These are phyloP conservation scores for Pseudogymnoascus pannorum DNA, from an alignment of 2,329 filamentous ascomycete species.

Conservation along the genomic window DNA sequence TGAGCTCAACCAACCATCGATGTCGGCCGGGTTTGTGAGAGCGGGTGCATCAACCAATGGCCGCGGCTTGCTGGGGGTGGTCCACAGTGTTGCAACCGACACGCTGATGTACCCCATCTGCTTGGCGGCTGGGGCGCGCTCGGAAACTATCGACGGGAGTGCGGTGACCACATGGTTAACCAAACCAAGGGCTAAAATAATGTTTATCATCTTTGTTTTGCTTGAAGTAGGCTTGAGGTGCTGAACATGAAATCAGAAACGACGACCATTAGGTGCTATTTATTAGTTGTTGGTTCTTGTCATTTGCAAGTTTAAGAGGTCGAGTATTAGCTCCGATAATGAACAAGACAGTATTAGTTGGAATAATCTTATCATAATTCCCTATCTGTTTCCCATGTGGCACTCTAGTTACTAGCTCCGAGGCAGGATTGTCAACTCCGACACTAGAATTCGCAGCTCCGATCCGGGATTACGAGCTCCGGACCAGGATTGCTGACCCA, in stretches of 20 bases:
- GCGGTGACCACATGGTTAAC: background rate
- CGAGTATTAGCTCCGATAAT: no score
- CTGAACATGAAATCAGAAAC: background rate
- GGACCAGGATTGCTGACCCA: background rate
- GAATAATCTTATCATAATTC: no score
- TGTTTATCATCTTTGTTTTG: background rate
- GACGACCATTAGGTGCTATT: no score
- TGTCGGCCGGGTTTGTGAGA: background rate
- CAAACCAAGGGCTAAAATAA: background rate
- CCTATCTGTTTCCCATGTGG: no score
- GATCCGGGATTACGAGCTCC: background rate
- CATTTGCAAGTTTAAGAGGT: no score
- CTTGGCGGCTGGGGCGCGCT: background rate
- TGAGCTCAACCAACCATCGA: background rate
- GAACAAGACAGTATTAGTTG: no score
- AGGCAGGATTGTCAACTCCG: background rate
- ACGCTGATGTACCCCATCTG: background rate
- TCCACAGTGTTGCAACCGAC: background rate
- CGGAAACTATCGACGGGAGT: background rate
- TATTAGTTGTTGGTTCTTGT: no score
- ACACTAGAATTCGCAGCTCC: background rate
- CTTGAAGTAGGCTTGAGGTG: background rate
- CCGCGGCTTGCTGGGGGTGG: background rate
- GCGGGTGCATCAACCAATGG: background rate
- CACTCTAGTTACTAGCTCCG: background rate